Percentiles rank a stretch among this genome's conserved stretches.
phyloP scores from a whole-genome alignment of 208 protist genomes.

The Crithidia bombi region DNA sequence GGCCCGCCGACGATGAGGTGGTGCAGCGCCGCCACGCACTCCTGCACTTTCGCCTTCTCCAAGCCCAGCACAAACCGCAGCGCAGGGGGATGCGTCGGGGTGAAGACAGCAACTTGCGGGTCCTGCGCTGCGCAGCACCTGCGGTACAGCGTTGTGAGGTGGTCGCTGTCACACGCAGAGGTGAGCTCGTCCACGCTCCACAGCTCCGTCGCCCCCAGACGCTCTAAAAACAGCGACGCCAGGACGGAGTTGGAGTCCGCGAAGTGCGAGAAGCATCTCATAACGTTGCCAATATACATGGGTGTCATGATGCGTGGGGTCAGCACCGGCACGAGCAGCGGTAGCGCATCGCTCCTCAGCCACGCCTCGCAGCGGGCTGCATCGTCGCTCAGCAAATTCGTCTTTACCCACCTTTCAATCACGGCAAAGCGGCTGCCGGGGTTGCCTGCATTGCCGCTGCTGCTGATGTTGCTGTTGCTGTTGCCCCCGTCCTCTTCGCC shows the following conservation, averaged over 20 bases:
- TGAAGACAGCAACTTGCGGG: conserved; percentile 50
- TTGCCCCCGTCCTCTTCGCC: not conserved
- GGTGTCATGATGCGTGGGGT: conserved; percentile 57
- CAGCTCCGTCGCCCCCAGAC: conserved; percentile 61
- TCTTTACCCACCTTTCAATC: conserved; percentile 65
- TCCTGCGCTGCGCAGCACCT: conserved; percentile 63
- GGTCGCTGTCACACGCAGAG: conserved; percentile 48
- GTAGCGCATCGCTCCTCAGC: conserved; percentile 56
- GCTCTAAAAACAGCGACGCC: conserved; percentile 48
- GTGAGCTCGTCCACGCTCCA: conserved; percentile 55
- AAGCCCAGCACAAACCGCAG: conserved; percentile 54
- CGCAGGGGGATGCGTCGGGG: conserved; percentile 62
- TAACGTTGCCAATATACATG: conserved; percentile 58
- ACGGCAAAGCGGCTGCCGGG: conserved; percentile 31
- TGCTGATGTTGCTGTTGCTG: not conserved
- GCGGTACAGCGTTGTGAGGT: conserved; percentile 61
- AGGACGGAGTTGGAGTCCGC: conserved; percentile 34
- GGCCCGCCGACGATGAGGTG: conserved; percentile 32
- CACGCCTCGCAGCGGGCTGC: conserved; percentile 55
- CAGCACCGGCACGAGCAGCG: conserved; percentile 61
- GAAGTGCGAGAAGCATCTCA: conserved; percentile 64
- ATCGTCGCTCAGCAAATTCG: conserved; percentile 46
- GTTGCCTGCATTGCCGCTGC: not conserved
- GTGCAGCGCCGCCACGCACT: conserved; percentile 61
- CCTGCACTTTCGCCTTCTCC: conserved; percentile 36